Evolutionary conservation across 345 rosid genomes (phyloP).

Genomic region (Ailanthus altissimus): DNA sequence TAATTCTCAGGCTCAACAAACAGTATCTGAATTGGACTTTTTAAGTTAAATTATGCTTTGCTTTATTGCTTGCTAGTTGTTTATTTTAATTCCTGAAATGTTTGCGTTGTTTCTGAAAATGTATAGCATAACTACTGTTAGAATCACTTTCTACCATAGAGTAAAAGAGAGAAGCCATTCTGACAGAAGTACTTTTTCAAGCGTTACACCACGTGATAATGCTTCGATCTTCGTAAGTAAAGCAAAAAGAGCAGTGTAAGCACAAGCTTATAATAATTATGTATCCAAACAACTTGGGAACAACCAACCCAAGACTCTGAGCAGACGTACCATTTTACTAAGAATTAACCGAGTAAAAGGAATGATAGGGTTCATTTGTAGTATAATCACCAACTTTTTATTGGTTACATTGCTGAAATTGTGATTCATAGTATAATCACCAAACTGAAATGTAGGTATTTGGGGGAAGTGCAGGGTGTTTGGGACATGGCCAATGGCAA

Average conservation of each 20-base stretch:
- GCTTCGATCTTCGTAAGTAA: not conserved
- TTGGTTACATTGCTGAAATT: too few relatives aligned
- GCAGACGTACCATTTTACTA: not conserved
- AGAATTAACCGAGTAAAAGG: not conserved
- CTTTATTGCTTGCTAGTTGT: not conserved
- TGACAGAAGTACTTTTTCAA: not conserved
- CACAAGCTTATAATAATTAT: not conserved
- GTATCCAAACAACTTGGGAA: not conserved
- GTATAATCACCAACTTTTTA: too few relatives aligned
- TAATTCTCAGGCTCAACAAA: not conserved
- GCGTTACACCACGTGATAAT: not conserved
- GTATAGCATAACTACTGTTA: not conserved
- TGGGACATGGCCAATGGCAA: slow-evolving; percentile 91
- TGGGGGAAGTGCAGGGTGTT: slow-evolving; percentile 50
- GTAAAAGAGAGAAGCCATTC: not conserved
- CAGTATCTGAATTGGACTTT: not conserved
- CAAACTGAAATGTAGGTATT: too few relatives aligned
- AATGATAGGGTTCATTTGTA: not conserved
- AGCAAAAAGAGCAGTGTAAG: not conserved
- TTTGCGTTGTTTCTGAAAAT: not conserved
- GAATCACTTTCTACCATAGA: not conserved
- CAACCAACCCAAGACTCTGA: too few relatives aligned
- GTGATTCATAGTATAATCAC: too few relatives aligned
- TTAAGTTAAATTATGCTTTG: not conserved
- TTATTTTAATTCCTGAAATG: not conserved